Evolutionary conservation across 371 early-diverging fungal genomes (phyloP), one percentile per base, ranked within the genome.

Genomic region (Mortierella sp.): DNA sequence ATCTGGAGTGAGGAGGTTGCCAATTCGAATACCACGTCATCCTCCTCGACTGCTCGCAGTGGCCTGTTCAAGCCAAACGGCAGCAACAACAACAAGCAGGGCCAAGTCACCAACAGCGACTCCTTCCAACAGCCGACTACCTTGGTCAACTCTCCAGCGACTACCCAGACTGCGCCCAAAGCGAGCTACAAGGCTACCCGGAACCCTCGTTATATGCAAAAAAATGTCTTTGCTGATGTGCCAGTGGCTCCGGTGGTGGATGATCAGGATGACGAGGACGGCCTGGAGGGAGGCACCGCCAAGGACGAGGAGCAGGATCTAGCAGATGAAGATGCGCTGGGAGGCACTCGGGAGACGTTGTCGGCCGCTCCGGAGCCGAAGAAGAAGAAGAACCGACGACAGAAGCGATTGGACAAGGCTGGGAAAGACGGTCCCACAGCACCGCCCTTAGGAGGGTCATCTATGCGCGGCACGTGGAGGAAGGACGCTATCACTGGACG

Each of bases 1-100:
- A 72, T 75, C 55, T 83, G 83, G 83, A 83, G 76, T 24, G 75
- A 77, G 34, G 66, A 74, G 41, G 83, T 83, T 4, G 83, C 83
- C 40, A 71, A 58, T 34, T 77, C 81, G 5, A 72, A 66, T 34
- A 31, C 70, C 24, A 26, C 74, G 8, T 5, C 64, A 26, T 26
- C 68, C 7, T 31, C 68, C 6, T 40, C 34, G 19, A 10, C 68
- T 34, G 52, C 70, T n/a, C 47, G 73, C 53, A 68, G 48, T 44
- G 76, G 76, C 37, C 47, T 68, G 34, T 34, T 61, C 61, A 61
- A 61, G 9, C 9, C 37, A n/a, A n/a, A n/a, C n/a, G n/a, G n/a
- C n/a, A n/a, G n/a, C n/a, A n/a, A n/a, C n/a, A n/a, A n/a, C 19
- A 64, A 68, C 39, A 73, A 79, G 37, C 79, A 79, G 43, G 79